These are phyloP conservation scores for Pseudonectria buxi DNA, from an alignment of 2,329 filamentous ascomycete species.

Conservation along the genomic window DNA sequence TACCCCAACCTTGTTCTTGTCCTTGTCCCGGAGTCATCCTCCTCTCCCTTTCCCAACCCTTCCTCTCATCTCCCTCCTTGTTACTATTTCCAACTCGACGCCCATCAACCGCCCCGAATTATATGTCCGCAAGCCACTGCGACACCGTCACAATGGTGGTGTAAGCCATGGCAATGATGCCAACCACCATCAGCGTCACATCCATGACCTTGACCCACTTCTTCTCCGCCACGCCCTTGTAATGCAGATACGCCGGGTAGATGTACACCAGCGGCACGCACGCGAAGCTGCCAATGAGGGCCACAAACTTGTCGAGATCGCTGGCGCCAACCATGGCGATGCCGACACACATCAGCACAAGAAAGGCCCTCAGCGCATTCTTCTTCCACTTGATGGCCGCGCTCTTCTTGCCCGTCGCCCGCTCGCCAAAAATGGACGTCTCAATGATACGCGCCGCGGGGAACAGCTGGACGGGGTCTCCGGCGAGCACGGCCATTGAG, in stretches of 20 bases:
- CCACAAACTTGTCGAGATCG: constrained; percentile 68
- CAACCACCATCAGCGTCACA: constrained; percentile 54
- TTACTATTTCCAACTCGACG: constrained; percentile 1
- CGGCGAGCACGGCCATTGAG: constrained; percentile 65
- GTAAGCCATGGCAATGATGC: constrained; percentile 62
- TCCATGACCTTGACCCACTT: constrained; percentile 51
- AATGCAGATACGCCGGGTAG: constrained; percentile 66
- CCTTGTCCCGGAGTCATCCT: not conserved
- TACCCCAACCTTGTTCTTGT: not conserved
- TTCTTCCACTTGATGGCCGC: constrained; percentile 67
- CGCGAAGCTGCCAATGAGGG: constrained; percentile 65
- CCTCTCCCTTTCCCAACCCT: not conserved
- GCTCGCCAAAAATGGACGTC: constrained; percentile 57
- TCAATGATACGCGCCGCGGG: constrained; percentile 67
- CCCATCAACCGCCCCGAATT: constrained; percentile 1
- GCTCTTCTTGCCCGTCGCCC: constrained; percentile 58
- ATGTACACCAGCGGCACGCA: constrained; percentile 73
- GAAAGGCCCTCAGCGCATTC: constrained; percentile 54
- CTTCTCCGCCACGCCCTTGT: constrained; percentile 57
- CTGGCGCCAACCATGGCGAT: constrained; percentile 59
- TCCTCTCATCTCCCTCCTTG: constrained; percentile 2
- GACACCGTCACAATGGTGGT: constrained; percentile 56
- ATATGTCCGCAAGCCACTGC: constrained; percentile 27
- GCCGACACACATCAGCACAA: constrained; percentile 53
- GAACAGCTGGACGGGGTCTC: constrained; percentile 69